These are phyloP conservation scores for Boletus bicolor DNA, from an alignment of 768 basidiomycete species.

Conservation along the genomic window DNA sequence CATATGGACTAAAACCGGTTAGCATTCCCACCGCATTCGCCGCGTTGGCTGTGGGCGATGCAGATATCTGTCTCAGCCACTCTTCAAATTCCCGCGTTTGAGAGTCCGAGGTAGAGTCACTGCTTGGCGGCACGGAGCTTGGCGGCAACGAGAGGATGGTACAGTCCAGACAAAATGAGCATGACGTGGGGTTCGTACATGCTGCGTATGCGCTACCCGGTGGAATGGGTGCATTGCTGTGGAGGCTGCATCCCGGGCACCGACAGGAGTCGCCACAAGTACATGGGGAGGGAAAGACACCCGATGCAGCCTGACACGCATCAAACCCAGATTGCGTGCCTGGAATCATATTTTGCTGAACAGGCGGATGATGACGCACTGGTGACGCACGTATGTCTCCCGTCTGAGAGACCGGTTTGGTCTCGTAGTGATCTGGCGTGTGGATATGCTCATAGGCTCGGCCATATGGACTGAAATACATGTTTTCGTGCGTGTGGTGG, in stretches of 20 bases:
- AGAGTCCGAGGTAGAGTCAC: slow-evolving; percentile 41
- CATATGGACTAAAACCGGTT: slow-evolving; percentile 31
- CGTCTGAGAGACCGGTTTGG: slow-evolving; percentile 12
- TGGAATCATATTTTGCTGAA: slow-evolving; percentile 27
- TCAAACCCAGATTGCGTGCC: slow-evolving; percentile 26
- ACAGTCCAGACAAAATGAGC: slow-evolving; percentile 59
- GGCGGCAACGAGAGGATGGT: slow-evolving; percentile 51
- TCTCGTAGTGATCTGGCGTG: slow-evolving; percentile 33
- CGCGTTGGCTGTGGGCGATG: slow-evolving; percentile 12
- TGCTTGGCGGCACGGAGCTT: slow-evolving; percentile 40
- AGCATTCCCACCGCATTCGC: slow-evolving; percentile 20
- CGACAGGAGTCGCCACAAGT: slow-evolving; percentile 60
- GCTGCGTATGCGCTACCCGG: slow-evolving; percentile 36
- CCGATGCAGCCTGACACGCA: slow-evolving; percentile 22
- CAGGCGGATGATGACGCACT: slow-evolving; percentile 19
- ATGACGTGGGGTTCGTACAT: slow-evolving; percentile 38
- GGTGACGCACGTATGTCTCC: slow-evolving; percentile 23
- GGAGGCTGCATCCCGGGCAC: slow-evolving; percentile 64
- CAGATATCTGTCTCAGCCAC: slow-evolving; percentile 54
- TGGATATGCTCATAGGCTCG: slow-evolving; percentile 59
- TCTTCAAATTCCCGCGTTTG: slow-evolving; percentile 54
- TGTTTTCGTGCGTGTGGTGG: slow-evolving; percentile 49
- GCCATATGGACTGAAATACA: slow-evolving; percentile 63
- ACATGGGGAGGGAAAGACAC: slow-evolving; percentile 48
- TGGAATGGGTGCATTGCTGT: slow-evolving; percentile 40